These are phyloP conservation scores for Solanum sitiens DNA, from an alignment of 257 asterid genomes.

Conservation along the genomic window DNA sequence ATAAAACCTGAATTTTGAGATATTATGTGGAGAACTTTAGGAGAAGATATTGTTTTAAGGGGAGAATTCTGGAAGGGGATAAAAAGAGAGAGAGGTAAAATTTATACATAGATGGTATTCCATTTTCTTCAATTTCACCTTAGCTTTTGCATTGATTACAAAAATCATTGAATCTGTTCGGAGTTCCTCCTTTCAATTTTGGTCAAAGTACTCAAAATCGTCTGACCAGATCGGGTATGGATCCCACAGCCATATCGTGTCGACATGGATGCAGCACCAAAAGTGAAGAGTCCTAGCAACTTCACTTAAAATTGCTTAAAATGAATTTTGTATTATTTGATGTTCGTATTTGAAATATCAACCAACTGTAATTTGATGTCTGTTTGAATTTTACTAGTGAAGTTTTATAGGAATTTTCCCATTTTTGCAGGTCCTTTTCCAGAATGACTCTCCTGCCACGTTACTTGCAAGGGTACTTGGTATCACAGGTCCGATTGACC, in stretches of 20 bases:
- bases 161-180: background rate
- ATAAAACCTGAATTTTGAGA: background rate
- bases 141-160: background rate
- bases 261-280: background rate
- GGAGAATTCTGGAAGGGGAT: background rate
- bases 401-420: background rate
- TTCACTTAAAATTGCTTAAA: background rate
- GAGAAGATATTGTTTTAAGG: background rate
- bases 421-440: constrained; percentile 20
- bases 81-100: background rate
- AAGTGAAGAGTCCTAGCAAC: background rate
- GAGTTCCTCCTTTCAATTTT: background rate
- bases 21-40: background rate
- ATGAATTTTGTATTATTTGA: background rate
- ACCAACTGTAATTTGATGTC: background rate
- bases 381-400: background rate
- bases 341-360: background rate
- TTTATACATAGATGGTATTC: background rate
- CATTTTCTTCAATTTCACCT: background rate
- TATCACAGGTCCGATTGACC: constrained; percentile 20
- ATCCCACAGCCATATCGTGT: background rate
- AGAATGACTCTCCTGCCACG: constrained; percentile 21
- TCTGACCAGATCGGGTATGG: background rate
- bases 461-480: constrained; percentile 25
- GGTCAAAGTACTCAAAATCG: background rate